These are phyloP conservation scores for Metschnikowia lunata DNA, from an alignment of 805 yeast species.

Conservation along the genomic window DNA sequence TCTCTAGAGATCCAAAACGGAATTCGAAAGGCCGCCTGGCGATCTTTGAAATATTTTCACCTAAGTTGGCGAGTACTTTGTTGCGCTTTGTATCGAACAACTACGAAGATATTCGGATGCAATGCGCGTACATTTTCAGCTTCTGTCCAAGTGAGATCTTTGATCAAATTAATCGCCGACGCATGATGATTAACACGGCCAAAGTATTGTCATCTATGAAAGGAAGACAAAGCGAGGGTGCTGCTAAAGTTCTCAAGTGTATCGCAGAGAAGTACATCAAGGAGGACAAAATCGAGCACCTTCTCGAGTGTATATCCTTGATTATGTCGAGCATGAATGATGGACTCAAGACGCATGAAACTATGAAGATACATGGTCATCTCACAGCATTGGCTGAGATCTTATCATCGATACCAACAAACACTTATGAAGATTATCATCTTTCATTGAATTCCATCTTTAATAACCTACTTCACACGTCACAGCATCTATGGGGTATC, in stretches of 20 bases:
- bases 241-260: conserved; percentile 62
- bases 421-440: not conserved
- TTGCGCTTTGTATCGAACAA: conserved; percentile 63
- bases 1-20: conserved; percentile 1
- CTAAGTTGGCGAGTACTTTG: conserved; percentile 37
- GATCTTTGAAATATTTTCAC: conserved; percentile 8
- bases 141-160: conserved; percentile 10
- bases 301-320: conserved; percentile 7
- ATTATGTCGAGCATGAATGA: conserved; percentile 3
- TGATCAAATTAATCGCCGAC: not conserved
- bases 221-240: conserved; percentile 73
- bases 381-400: conserved; percentile 43
- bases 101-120: conserved; percentile 67
- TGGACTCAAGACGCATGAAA: conserved; percentile 20
- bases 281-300: not conserved
- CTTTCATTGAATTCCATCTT: conserved; percentile 2
- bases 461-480: conserved; percentile 17
- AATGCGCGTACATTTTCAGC: conserved; percentile 8
- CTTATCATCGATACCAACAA: not conserved
- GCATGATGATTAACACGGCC: conserved; percentile 6
- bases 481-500: conserved; percentile 39
- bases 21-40: not conserved
- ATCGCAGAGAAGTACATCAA: conserved; percentile 24
- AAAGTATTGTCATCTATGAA: conserved; percentile 35
- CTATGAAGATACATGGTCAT: conserved; percentile 59